These are phyloP conservation scores for Coniochaeta pulveracea DNA, from an alignment of 2,329 filamentous ascomycete species.

Conservation along the genomic window DNA sequence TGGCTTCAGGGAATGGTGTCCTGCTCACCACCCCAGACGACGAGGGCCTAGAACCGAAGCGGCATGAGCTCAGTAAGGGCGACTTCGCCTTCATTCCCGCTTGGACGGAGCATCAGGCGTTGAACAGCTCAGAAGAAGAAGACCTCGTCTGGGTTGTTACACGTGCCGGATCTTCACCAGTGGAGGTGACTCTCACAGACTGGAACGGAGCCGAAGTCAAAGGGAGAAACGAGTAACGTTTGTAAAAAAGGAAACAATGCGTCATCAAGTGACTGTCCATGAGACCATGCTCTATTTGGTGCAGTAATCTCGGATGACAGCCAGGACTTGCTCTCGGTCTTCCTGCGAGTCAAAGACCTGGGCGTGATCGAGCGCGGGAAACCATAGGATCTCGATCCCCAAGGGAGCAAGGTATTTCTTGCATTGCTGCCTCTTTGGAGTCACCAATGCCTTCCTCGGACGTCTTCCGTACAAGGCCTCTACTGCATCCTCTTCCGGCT, in stretches of 20 bases:
- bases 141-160: conserved; percentile 57
- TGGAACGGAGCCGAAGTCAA: conserved; percentile 43
- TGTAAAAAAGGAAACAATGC: neutral
- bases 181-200: conserved; percentile 49
- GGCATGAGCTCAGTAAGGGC: conserved; percentile 46
- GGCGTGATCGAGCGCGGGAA: conserved; percentile 50
- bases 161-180: conserved; percentile 46
- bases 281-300: too few relatives aligned
- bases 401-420: conserved; percentile 12
- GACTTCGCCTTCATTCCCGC: conserved; percentile 63
- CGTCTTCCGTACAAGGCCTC: conserved; percentile 4
- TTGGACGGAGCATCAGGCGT: conserved; percentile 58
- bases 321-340: conserved; percentile 7
- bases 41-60: conserved; percentile 35
- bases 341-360: conserved; percentile 40
- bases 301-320: conserved; percentile 14
- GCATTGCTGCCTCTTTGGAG: conserved; percentile 4
- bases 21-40: conserved; percentile 42
- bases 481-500: conserved; percentile 4
- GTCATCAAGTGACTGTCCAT: too few relatives aligned
- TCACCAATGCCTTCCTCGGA: conserved; percentile 17
- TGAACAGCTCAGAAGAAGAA: conserved; percentile 50
- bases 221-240: neutral
- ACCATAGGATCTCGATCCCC: conserved; percentile 49
- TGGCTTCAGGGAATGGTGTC: conserved; percentile 46